Conservation (phyloP, 305 asterid species). For the Fraxinus dipetala region DNA sequence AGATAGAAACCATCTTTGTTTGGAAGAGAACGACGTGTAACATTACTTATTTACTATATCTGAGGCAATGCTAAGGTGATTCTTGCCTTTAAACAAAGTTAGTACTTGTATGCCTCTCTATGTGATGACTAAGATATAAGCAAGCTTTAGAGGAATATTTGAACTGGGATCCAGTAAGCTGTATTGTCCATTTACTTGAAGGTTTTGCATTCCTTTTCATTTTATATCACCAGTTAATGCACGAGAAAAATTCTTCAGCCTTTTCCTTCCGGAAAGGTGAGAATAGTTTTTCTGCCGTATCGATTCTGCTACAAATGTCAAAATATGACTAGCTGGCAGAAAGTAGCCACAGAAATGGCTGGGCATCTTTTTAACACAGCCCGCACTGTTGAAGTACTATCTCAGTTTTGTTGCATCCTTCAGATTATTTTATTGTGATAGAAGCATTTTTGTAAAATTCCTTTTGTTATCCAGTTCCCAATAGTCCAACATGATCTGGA, state of each 20-base stretch:
- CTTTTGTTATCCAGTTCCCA: not conserved
- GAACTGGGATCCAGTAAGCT: not conserved
- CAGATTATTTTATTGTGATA: not conserved
- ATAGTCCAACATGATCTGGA: not conserved
- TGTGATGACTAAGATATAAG: not conserved
- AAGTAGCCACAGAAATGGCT: not conserved
- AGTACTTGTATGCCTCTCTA: not conserved
- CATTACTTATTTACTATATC: not conserved
- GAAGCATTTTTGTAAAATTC: not conserved
- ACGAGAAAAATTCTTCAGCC: not conserved
- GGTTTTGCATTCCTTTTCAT: not conserved
- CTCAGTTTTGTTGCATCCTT: not conserved
- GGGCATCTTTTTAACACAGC: not conserved
- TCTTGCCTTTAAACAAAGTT: not conserved
- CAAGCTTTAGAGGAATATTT: not conserved
- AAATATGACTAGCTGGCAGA: not conserved
- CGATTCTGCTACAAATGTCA: not conserved
- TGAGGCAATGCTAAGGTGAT: not conserved
- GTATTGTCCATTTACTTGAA: not conserved
- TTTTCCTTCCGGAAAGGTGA: not conserved
- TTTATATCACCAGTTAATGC: not conserved
- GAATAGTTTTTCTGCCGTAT: not conserved
- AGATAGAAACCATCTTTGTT: not conserved
- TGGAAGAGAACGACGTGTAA: not conserved
- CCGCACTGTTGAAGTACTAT: not conserved